Evolutionary conservation across 805 yeast genomes (phyloP).

Genomic region (Kodamaea fukazawae): DNA sequence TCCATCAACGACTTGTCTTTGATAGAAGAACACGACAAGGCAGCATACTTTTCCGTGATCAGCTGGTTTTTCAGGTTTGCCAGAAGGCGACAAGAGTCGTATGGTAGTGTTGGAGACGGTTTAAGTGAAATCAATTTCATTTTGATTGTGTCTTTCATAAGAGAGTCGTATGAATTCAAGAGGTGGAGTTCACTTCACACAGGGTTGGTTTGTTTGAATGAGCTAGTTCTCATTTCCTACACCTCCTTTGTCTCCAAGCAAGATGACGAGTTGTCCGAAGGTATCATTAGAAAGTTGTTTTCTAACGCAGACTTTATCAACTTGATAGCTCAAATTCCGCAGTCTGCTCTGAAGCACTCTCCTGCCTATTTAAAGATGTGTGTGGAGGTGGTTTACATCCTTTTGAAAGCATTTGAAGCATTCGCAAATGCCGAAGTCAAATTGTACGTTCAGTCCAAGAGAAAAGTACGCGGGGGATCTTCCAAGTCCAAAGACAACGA

Average conservation of each 20-base stretch:
- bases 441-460: slow-evolving; percentile 46
- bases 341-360: slow-evolving; percentile 60
- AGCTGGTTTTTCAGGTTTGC: slow-evolving; percentile 70
- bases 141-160: slow-evolving; percentile 46
- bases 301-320: slow-evolving; percentile 60
- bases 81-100: slow-evolving; percentile 42
- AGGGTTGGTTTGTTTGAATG: slow-evolving; percentile 62
- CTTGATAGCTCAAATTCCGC: slow-evolving; percentile 57
- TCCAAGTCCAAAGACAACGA: slow-evolving; percentile 23
- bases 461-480: slow-evolving; percentile 25
- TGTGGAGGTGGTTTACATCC: slow-evolving; percentile 61
- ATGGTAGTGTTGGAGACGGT: slow-evolving; percentile 51
- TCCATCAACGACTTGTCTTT: slow-evolving; percentile 28
- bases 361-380: slow-evolving; percentile 57
- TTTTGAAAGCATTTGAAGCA: slow-evolving; percentile 65
- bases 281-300: slow-evolving; percentile 66
- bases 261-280: slow-evolving; percentile 46
- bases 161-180: slow-evolving; percentile 39
- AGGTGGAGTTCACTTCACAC: slow-evolving; percentile 68
- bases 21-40: slow-evolving; percentile 37
- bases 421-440: slow-evolving; percentile 57
- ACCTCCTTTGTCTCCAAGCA: slow-evolving; percentile 47
- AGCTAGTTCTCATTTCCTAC: slow-evolving; percentile 51
- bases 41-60: slow-evolving; percentile 52
- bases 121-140: slow-evolving; percentile 61